phyloP scores from a whole-genome alignment of 2,329 filamentous ascomycete genomes.

The Ascochyta viciae-villosae region DNA sequence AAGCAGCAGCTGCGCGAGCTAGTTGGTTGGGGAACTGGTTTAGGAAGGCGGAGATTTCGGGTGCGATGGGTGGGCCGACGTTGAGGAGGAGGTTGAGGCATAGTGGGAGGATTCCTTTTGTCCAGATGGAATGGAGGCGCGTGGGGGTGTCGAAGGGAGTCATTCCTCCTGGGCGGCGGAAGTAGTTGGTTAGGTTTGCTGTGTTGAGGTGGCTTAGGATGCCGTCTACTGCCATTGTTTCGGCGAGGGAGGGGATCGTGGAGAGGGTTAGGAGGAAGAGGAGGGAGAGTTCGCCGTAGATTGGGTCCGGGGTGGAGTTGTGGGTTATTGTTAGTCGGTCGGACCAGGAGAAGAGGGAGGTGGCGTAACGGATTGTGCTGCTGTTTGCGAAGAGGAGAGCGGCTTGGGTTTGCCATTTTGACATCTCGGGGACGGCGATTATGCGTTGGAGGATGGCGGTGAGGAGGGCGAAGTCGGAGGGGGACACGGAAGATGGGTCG shows the following conservation, averaged over 20 bases:
- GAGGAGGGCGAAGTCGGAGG: conserved; percentile 84
- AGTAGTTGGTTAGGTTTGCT: conserved; percentile 78
- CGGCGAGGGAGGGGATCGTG: conserved; percentile 78
- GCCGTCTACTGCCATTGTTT: conserved; percentile 88
- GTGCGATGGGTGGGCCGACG: conserved; percentile 80
- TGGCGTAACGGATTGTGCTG: conserved; percentile 79
- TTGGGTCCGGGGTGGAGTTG: conserved; percentile 73
- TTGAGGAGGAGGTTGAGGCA: conserved; percentile 86
- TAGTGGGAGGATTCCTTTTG: conserved; percentile 83
- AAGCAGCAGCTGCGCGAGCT: conserved; percentile 71
- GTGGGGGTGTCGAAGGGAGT: conserved; percentile 79
- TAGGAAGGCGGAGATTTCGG: conserved; percentile 84
- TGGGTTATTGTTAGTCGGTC: conserved; percentile 72
- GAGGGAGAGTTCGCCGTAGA: conserved; percentile 92
- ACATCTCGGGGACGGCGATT: conserved; percentile 77
- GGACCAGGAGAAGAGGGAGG: conserved; percentile 91
- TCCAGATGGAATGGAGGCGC: conserved; percentile 89
- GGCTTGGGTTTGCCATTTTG: conserved; percentile 63
- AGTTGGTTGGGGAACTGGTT: conserved; percentile 88
- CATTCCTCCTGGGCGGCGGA: conserved; percentile 71
- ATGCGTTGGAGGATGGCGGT: conserved; percentile 88
- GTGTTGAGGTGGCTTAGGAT: conserved; percentile 80
- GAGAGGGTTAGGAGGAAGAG: conserved; percentile 90
- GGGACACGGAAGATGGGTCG: conserved; percentile 67
- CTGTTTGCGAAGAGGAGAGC: conserved; percentile 61